Base-by-base conservation (phyloP, 306 rosid genomes). In the Vicia faba region DNA sequence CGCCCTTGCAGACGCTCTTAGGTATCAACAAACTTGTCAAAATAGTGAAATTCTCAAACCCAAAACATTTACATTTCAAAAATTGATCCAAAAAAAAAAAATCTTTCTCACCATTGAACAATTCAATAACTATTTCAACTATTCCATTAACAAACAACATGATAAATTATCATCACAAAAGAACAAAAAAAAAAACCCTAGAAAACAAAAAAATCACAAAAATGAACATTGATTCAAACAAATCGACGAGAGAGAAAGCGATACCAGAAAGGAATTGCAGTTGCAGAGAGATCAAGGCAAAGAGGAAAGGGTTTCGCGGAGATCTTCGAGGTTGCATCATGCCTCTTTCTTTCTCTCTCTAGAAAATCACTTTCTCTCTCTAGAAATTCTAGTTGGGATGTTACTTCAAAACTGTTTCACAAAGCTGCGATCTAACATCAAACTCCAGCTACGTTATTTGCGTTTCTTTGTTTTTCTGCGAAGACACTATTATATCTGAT, bases 321-420 rank as follows among this genome's bases (percentile, higher is more conserved):
- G 88, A 84, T 80, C 87, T 62, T 57, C 16, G 62, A 72, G 55
- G 36, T 71, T 31, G 73, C 91, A 85, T 87, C 29, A 15, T 50
- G 53, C 13, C 25, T 41, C 59, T 45, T 51, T 46, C 28, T 44
- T 70, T 69, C 83, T 71, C 50, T 58, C 40, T 12, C 51, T 23
- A 51, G 26, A 51, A 18, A 5, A 10, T 35, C 28, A 7, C 40
- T 75, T 29, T 57, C 74, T 29, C 51, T 18, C 50, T 7, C 31
- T 61, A 39, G 48, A 33, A 44, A 57, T 43, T 36, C 48, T 56
- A 71, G 73, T 39, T 76, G 61, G 38, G 67, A 39, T 15, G 76
- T 69, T 35, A 62, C 66, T 55, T 75, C 55, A 23, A 31, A 44
- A 50, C 69, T 36, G 16, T 7, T 48, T 40, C 41, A 12, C 56